Base-by-base conservation (phyloP, 2,329 filamentous ascomycete species). In the Epichloe coenophiala region DNA sequence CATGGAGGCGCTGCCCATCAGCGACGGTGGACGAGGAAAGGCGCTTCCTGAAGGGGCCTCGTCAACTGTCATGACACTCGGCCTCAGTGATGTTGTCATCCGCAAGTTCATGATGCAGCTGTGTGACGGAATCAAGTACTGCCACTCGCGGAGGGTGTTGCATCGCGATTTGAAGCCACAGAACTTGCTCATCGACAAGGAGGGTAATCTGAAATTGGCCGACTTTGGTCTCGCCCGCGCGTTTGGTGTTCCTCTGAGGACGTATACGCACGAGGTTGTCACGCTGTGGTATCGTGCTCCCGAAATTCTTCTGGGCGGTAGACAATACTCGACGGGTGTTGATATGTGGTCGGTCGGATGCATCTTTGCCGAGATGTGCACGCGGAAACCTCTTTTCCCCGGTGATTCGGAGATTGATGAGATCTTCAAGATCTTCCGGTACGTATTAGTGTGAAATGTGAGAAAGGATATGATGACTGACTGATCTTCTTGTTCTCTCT, bases 301-400 rank as follows among this genome's bases (percentile, higher is more conserved):
- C 1, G 89, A 95, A 67, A 94, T 95, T 68, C 76, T 95, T 19
- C 80, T 95, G 2, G 89, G 89, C 63, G 88, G 89, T 51, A 83
- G 89, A 48, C 88, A 95, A 66, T 95, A 95, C 71, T 93, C 87
- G 13, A 95, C 89, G 13, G 89, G 89, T 51, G 88, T 95, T 41
- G 89, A 95, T 63, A 95, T 95, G 86, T 95, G 89, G 89, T 93
- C 87, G 35, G 83, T 90, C 47, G 89, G 89, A 55, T 93, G 88
- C 67, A 95, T 95, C 68, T 95, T 95, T 66, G 89, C 90, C 9
- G 89, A 95, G 69, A 95, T 95, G 90, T 94, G 88, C 69, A 95
- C 89, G 2, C 81, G 88, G 61, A 95, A 94, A 70, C 88, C 89
- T 5, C 75, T 95, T 42, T 95, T 95, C 73, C 88, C 89, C 12